Conservation (phyloP, 2,329 filamentous ascomycete species). For the Zasmidium angulare region DNA sequence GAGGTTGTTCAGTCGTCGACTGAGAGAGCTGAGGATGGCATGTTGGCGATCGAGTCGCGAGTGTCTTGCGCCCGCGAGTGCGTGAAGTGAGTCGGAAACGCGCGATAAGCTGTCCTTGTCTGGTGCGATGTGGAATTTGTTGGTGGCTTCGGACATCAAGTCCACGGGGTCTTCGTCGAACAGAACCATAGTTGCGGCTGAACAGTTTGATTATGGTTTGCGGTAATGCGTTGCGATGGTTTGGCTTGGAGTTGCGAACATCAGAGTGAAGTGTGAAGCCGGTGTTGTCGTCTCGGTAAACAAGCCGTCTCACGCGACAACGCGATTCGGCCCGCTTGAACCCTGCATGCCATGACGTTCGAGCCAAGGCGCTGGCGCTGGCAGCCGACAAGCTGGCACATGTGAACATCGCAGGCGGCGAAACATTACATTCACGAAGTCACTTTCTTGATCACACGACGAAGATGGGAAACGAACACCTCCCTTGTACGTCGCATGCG, state of each 20-base stretch:
- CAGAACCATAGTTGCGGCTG: conserved; percentile 64
- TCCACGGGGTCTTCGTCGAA: conserved; percentile 90
- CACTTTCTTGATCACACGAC: background rate
- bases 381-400: background rate
- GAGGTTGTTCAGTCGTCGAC: conserved; percentile 73
- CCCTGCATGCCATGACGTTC: background rate
- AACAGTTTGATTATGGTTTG: too few relatives aligned
- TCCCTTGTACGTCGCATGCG: conserved; percentile 46
- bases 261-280: background rate
- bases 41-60: conserved; percentile 58
- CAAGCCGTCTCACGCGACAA: conserved; percentile 1
- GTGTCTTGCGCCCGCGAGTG: conserved; percentile 80
- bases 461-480: conserved; percentile 45
- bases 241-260: too few relatives aligned
- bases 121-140: conserved; percentile 90
- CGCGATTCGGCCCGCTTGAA: background rate
- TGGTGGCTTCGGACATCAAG: conserved; percentile 85
- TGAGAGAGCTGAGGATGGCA: conserved; percentile 55
- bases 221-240: too few relatives aligned
- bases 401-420: conserved; percentile 2
- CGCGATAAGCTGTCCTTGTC: conserved; percentile 83
- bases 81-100: conserved; percentile 78
- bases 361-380: background rate
- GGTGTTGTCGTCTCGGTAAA: conserved; percentile 14
- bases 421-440: background rate